Evolutionary conservation across 2,329 filamentous ascomycete genomes (phyloP).

Genomic region (Thyridium curvatum): DNA sequence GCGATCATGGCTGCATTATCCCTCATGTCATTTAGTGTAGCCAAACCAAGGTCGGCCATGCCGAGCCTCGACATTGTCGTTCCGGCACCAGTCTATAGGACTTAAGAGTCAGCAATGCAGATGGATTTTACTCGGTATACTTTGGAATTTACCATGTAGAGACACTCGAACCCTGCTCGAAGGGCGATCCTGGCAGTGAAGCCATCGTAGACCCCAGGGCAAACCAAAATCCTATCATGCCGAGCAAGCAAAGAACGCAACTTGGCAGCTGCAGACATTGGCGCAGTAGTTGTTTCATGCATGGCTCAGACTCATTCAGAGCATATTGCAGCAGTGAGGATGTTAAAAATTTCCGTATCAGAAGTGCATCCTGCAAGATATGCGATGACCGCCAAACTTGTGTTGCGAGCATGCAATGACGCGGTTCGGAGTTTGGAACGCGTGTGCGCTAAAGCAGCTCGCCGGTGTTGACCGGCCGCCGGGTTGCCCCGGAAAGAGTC

Average conservation of each 20-base stretch:
- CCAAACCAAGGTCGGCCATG: conserved; percentile 42
- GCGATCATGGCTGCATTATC: conserved; percentile 47
- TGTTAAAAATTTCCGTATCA: too few species aligned
- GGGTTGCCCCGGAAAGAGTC: too few species aligned
- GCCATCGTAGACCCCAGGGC: conserved; percentile 58
- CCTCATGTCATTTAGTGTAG: conserved; percentile 44
- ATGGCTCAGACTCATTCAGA: too few species aligned
- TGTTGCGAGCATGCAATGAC: too few species aligned
- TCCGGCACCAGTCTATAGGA: conserved; percentile 39
- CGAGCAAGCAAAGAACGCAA: conserved; percentile 18
- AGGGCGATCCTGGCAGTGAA: conserved; percentile 54
- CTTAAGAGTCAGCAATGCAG: neutral
- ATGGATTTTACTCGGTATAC: neutral
- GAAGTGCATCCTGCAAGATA: too few species aligned
- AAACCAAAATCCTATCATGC: conserved; percentile 37
- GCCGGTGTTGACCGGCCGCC: too few species aligned
- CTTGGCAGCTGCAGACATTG: conserved; percentile 7
- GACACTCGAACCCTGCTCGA: conserved; percentile 46
- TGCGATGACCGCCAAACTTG: too few species aligned
- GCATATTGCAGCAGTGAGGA: too few species aligned
- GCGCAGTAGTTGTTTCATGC: too few species aligned
- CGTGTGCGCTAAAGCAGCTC: too few species aligned
- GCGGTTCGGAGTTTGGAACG: too few species aligned
- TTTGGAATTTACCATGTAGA: conserved; percentile 51
- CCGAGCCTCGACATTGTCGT: conserved; percentile 40